Evolutionary conservation across 2,329 filamentous ascomycete species (phyloP), one percentile per base, ranked within the genome.

Genomic region (Rutstroemia sp.): DNA sequence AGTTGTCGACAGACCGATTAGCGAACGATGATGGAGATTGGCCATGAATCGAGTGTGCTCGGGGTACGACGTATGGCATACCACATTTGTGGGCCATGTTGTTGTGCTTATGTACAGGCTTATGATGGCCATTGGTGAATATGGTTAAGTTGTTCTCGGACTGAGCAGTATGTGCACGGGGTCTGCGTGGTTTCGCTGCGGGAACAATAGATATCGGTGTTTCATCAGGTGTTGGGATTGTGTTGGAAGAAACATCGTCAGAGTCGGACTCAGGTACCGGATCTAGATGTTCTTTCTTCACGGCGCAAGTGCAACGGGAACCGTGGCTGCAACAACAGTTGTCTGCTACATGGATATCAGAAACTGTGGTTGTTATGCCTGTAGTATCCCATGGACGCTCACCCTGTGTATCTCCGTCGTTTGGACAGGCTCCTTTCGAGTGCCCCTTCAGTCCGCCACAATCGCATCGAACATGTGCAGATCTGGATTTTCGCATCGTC

Each of bases 401-500:
- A 72, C 70, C 69, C 63, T 70, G 67, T 63, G 61, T 58, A 62
- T 69, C 68, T 40, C 64, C 58, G 77, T 81, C 74, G 70, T 86
- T 81, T 58, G 78, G 73, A 71, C 83, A 86, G 70, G 65, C 61
- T 49, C 60, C 64, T 58, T 71, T 71, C 8, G 82, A 82, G 76
- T 87, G 87, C 60, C 85, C 84, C 80, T 95, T 96, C 74, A 95
- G 67, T 71, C 90, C 90, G 72, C 90, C 92, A 73, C 94, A 99
- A 74, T 97, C 92, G 76, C 94, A 99, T 74, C 94, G 95, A 69
- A 94, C 83, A 74, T 97, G 94, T 63, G 92, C 89, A 58, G 92
- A 87, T 67, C 94, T 89, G 73, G 90, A 92, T 80, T 97, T 97
- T 76, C 94, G 92, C 79, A 95, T 87, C 64, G 88, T 84, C 72